phyloP scores from a whole-genome alignment of 2,329 filamentous ascomycete genomes.

The Nothopassalora personata region DNA sequence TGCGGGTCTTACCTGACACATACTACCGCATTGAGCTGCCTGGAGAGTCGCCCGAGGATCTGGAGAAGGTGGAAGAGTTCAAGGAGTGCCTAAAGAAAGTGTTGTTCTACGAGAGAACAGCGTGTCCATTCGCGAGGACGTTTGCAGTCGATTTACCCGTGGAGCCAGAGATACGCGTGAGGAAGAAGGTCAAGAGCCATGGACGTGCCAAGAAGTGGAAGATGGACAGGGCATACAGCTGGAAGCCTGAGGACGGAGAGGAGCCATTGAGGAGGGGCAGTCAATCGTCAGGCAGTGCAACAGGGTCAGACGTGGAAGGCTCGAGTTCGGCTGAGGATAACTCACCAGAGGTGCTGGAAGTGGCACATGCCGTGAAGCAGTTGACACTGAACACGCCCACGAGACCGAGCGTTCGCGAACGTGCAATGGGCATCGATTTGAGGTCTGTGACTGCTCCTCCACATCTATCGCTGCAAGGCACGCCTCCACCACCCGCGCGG shows the following conservation, averaged over 20 bases:
- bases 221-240: conserved; percentile 40
- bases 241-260: conserved; percentile 41
- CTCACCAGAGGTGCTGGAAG: conserved; percentile 9
- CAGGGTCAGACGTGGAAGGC: conserved; percentile 19
- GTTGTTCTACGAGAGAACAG: conserved; percentile 79
- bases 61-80: conserved; percentile 59
- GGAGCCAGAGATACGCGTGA: conserved; percentile 55
- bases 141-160: conserved; percentile 72
- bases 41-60: conserved; percentile 57
- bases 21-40: conserved; percentile 91
- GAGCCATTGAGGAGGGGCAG: conserved; percentile 15
- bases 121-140: conserved; percentile 74
- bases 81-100: conserved; percentile 66
- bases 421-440: conserved; percentile 18
- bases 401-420: conserved; percentile 19
- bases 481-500: conserved; percentile 38
- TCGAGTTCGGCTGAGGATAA: conserved; percentile 15
- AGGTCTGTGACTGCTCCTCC: conserved; percentile 36
- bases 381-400: conserved; percentile 16
- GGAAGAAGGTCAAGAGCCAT: conserved; percentile 61
- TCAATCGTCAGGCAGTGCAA: conserved; percentile 18
- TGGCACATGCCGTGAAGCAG: conserved; percentile 12
- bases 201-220: conserved; percentile 49
- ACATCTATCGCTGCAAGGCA: conserved; percentile 41
- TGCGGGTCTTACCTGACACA: conserved; percentile 74